A percentile compares a stretch with the other conserved stretches of the same genome.
Evolutionary conservation across 148 eudicot species (phyloP).

Genomic region (Nepenthes mirabilis): DNA sequence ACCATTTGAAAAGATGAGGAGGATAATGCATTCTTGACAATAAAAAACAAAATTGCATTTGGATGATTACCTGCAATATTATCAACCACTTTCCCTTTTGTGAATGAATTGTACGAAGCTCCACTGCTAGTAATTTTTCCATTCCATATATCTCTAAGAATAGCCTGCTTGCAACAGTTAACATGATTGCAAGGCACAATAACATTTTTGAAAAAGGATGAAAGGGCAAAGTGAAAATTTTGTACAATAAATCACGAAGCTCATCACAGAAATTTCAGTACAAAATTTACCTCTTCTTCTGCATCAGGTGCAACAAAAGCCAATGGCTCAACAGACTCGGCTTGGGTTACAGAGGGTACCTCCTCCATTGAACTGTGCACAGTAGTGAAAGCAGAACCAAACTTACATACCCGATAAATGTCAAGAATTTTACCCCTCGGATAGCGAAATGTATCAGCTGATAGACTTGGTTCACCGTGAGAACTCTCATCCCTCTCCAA

Average conservation of each 20-base stretch:
- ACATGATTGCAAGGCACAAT: not conserved
- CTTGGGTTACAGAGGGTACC: constrained; percentile 42
- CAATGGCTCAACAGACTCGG: constrained; percentile 46
- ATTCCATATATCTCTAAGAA: constrained; percentile 56
- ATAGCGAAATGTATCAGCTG: constrained; percentile 41
- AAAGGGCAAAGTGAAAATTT: not conserved
- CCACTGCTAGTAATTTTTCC: constrained; percentile 58
- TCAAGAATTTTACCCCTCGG: constrained; percentile 95
- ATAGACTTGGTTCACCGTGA: constrained; percentile 42
- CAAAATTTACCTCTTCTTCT: constrained; percentile 58
- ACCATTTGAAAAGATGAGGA: not conserved
- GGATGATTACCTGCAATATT: constrained; percentile 31
- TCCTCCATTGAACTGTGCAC: constrained; percentile 42
- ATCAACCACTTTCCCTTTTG: constrained; percentile 42
- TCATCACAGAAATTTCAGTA: not conserved
- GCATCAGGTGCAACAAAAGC: constrained; percentile 62
- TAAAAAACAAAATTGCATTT: constrained; percentile 1
- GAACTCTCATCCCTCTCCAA: constrained; percentile 29
- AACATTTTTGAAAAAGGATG: not conserved
- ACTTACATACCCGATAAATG: constrained; percentile 62
- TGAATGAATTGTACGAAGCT: constrained; percentile 32
- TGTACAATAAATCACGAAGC: not conserved
- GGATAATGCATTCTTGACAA: not conserved
- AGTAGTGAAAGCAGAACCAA: constrained; percentile 25
- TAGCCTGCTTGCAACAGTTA: constrained; percentile 23